Conservation (phyloP, 257 asterid genomes). For the Coffea eugenioides region DNA sequence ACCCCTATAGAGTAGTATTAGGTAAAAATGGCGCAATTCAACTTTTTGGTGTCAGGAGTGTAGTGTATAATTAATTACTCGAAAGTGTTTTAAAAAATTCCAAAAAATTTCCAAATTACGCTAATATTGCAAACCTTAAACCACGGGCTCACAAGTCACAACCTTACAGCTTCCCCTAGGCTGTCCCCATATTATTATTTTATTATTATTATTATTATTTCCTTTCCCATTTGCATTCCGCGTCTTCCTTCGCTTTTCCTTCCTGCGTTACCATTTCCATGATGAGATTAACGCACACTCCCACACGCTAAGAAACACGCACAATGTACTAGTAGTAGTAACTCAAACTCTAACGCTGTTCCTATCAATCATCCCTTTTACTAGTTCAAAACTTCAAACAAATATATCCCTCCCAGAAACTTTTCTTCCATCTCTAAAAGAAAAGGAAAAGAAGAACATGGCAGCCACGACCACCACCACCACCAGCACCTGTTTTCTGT, state of each 20-base stretch:
- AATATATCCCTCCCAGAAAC: no score
- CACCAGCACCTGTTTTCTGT: slow-evolving; percentile 10
- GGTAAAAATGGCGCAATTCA: no score
- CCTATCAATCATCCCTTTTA: not conserved
- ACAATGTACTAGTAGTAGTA: not conserved
- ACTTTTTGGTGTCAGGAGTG: no score
- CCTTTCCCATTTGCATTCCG: slow-evolving; percentile 23
- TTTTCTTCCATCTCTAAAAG: slow-evolving; percentile 20
- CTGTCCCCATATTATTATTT: slow-evolving; percentile 33
- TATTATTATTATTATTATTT: slow-evolving; percentile 3
- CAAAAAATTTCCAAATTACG: no score
- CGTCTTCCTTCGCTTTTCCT: slow-evolving; percentile 33
- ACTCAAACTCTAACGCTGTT: not conserved
- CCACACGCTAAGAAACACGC: slow-evolving; percentile 7
- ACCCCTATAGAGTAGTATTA: no score
- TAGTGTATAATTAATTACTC: no score
- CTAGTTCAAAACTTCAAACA: not conserved
- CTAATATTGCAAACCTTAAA: no score
- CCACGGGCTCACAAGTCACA: not conserved
- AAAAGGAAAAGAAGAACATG: slow-evolving; percentile 22
- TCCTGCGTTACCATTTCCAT: not conserved
- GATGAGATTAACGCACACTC: slow-evolving; percentile 9
- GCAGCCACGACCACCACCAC: slow-evolving; percentile 15
- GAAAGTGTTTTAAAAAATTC: no score
- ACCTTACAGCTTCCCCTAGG: slow-evolving; percentile 47